Evolutionary conservation across 441 rosid species (phyloP).

Genomic region (Euphorbia celastroides): DNA sequence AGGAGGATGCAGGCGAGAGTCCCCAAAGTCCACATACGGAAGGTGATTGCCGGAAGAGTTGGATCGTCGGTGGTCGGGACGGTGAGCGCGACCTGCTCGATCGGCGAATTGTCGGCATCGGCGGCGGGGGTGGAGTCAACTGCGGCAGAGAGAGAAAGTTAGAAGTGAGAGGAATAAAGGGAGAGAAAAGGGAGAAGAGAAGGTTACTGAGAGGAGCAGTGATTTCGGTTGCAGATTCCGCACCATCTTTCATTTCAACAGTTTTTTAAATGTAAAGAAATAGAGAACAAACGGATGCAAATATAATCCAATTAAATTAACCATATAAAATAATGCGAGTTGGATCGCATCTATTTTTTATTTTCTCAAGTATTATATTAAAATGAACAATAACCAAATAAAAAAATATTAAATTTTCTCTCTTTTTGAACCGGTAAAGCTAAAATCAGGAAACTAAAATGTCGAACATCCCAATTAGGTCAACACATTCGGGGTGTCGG

Average conservation of each 20-base stretch:
- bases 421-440: no score
- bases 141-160: constrained; percentile 6
- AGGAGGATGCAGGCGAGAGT: constrained; percentile 56
- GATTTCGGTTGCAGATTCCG: neutral
- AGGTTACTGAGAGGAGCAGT: neutral
- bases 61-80: constrained; percentile 75
- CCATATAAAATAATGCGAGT: no score
- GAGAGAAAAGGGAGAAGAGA: neutral
- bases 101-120: constrained; percentile 43
- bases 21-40: constrained; percentile 85
- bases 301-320: no score
- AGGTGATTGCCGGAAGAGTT: constrained; percentile 59
- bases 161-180: no score
- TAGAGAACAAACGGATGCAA: neutral
- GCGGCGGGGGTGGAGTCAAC: constrained; percentile 16
- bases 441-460: no score
- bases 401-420: no score
- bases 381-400: no score
- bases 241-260: neutral
- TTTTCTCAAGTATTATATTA: no score
- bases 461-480: no score
- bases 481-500: no score
- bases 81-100: constrained; percentile 75
- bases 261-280: neutral
- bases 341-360: no score